Conservation (phyloP, 352 stramenopile species). For the Globisporangium barbulae region DNA sequence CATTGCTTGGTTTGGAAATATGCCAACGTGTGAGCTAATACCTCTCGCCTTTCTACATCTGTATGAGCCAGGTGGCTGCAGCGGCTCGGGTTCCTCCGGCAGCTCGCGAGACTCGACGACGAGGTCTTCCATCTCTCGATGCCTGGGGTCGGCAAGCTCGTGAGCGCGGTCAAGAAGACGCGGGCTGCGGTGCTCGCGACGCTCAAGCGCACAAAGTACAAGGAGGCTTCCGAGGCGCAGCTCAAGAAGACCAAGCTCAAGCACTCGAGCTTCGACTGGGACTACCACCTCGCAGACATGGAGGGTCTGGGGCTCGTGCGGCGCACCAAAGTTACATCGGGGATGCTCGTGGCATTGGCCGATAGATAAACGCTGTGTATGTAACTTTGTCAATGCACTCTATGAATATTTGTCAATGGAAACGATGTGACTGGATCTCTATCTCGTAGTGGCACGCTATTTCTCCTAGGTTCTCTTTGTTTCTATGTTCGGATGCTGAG, state of each 20-base stretch:
- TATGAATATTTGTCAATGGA: not conserved
- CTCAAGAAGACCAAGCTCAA: conserved; percentile 61
- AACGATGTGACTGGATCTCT: conserved; percentile 3
- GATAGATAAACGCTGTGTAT: not conserved
- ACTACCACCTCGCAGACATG: conserved; percentile 66
- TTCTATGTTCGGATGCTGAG: conserved; percentile 43
- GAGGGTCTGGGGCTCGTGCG: conserved; percentile 50
- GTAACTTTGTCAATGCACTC: not conserved
- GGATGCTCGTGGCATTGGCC: conserved; percentile 39
- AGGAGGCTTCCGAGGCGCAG: conserved; percentile 54
- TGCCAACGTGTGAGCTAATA: not conserved
- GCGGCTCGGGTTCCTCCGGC: conserved; percentile 48
- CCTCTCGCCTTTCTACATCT: not conserved
- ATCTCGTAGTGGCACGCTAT: not conserved
- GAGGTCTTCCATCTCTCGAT: conserved; percentile 50
- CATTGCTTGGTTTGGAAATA: not conserved
- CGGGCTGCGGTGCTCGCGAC: conserved; percentile 32
- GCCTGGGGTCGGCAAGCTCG: conserved; percentile 54
- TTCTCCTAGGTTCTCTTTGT: not conserved
- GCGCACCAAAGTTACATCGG: conserved; percentile 52
- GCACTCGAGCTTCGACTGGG: conserved; percentile 45
- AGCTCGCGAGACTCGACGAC: conserved; percentile 38
- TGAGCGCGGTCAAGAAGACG: conserved; percentile 57
- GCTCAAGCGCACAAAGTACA: conserved; percentile 61
- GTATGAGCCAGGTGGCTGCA: conserved; percentile 30